Conservation (phyloP, 768 basidiomycete species). For the Boletus rufocinnamomeus region DNA sequence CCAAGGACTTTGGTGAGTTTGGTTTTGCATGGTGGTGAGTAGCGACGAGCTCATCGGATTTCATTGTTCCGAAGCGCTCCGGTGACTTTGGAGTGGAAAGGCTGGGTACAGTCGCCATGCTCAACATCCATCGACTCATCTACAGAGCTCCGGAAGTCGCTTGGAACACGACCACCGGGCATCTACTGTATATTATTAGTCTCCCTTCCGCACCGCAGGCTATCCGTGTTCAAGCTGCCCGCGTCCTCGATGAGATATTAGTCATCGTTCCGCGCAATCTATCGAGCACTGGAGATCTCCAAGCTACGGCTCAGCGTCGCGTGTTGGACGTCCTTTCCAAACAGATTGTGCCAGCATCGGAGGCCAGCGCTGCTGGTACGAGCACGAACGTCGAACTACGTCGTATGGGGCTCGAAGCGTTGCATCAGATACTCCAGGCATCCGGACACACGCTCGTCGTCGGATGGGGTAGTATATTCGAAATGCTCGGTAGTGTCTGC, state of each 20-base stretch:
- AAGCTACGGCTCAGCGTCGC: slow-evolving; percentile 72
- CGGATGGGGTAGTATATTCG: slow-evolving; percentile 93
- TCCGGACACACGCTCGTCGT: slow-evolving; percentile 90
- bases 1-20: slow-evolving; percentile 70
- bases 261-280: slow-evolving; percentile 74
- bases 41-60: slow-evolving; percentile 3
- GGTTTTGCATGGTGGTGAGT: not conserved
- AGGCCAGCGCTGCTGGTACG: slow-evolving; percentile 44
- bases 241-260: slow-evolving; percentile 83
- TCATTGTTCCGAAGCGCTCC: slow-evolving; percentile 54
- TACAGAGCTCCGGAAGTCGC: slow-evolving; percentile 80
- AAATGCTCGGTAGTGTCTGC: slow-evolving; percentile 90
- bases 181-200: slow-evolving; percentile 77
- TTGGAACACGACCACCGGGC: slow-evolving; percentile 79
- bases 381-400: slow-evolving; percentile 72
- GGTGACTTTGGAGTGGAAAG: slow-evolving; percentile 94
- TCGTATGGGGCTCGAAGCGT: slow-evolving; percentile 83
- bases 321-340: slow-evolving; percentile 83
- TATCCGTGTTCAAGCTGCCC: slow-evolving; percentile 88
- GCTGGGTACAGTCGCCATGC: slow-evolving; percentile 72
- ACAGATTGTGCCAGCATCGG: slow-evolving; percentile 60
- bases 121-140: slow-evolving; percentile 88
- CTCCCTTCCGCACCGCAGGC: slow-evolving; percentile 67
- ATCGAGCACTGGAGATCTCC: slow-evolving; percentile 57
- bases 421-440: slow-evolving; percentile 88